Conservation (phyloP, 2,329 filamentous ascomycete genomes). For the Beauveria pseudobassiana region DNA sequence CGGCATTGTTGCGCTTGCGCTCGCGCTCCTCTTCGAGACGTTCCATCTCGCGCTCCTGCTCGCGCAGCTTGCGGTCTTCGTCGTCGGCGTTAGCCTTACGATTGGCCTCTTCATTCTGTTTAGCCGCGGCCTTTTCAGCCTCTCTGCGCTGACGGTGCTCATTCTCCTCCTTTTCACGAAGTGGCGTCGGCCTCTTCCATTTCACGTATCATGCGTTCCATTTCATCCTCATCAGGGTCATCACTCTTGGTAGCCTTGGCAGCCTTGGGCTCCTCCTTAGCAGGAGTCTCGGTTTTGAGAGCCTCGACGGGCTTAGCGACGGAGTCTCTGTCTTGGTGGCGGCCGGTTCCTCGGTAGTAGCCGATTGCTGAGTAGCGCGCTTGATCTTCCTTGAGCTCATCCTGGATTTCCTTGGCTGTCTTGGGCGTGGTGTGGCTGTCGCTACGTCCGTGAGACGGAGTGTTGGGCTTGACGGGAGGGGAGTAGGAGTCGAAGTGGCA, state of each 20-base stretch:
- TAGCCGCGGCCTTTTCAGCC: constrained; percentile 37
- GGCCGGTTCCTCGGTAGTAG: constrained; percentile 22
- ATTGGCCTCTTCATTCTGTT: constrained; percentile 42
- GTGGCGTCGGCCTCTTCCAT: constrained; percentile 51
- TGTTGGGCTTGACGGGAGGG: constrained; percentile 72
- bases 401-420: constrained; percentile 72
- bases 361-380: constrained; percentile 40
- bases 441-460: constrained; percentile 58
- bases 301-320: constrained; percentile 24
- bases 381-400: constrained; percentile 78
- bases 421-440: constrained; percentile 64
- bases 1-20: constrained; percentile 43
- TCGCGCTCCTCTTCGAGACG: constrained; percentile 65
- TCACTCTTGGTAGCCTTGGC: constrained; percentile 23
- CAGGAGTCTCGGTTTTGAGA: constrained; percentile 27
- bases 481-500: constrained; percentile 68
- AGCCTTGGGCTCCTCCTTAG: constrained; percentile 24
- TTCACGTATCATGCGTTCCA: constrained; percentile 54
- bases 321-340: constrained; percentile 20
- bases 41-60: constrained; percentile 66
- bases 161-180: constrained; percentile 41
- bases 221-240: constrained; percentile 44
- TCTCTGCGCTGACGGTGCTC: constrained; percentile 40
- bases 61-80: constrained; percentile 59
- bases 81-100: constrained; percentile 41